phyloP scores from a whole-genome alignment of 495 filamentous ascomycete genomes.

The Neurospora sublineolata region DNA sequence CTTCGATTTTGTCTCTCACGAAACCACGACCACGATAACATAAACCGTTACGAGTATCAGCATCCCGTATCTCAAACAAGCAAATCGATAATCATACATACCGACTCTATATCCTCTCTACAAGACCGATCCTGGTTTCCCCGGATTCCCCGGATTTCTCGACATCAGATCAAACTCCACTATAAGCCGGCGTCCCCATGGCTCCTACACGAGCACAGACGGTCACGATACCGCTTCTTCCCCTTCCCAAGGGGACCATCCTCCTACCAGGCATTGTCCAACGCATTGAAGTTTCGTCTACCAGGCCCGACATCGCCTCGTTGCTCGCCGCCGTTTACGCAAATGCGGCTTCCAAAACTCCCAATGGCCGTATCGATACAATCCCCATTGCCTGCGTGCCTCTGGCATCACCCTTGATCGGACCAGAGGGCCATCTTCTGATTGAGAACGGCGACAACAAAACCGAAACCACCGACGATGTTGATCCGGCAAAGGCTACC shows the following conservation, averaged over 20 bases:
- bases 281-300: constrained; percentile 58
- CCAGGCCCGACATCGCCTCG: constrained; percentile 72
- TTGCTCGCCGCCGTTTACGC: constrained; percentile 68
- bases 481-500: constrained; percentile 38
- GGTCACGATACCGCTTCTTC: constrained; percentile 56
- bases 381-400: constrained; percentile 77
- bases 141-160: background rate
- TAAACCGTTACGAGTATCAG: background rate
- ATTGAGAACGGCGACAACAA: constrained; percentile 41
- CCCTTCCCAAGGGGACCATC: constrained; percentile 59
- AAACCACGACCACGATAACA: background rate
- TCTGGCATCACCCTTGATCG: constrained; percentile 57
- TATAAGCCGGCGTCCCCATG: constrained; percentile 1
- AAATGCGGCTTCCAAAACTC: constrained; percentile 48
- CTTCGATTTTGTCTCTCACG: background rate
- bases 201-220: constrained; percentile 20
- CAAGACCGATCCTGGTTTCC: background rate
- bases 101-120: background rate
- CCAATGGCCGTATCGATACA: constrained; percentile 47
- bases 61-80: background rate
- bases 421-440: constrained; percentile 57
- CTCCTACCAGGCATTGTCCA: constrained; percentile 72
- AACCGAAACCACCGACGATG: constrained; percentile 23
- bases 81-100: background rate
- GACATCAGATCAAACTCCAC: background rate